These are phyloP conservation scores for Harringtonia lauricola DNA, from an alignment of 2,329 filamentous ascomycete genomes.

Conservation along the genomic window DNA sequence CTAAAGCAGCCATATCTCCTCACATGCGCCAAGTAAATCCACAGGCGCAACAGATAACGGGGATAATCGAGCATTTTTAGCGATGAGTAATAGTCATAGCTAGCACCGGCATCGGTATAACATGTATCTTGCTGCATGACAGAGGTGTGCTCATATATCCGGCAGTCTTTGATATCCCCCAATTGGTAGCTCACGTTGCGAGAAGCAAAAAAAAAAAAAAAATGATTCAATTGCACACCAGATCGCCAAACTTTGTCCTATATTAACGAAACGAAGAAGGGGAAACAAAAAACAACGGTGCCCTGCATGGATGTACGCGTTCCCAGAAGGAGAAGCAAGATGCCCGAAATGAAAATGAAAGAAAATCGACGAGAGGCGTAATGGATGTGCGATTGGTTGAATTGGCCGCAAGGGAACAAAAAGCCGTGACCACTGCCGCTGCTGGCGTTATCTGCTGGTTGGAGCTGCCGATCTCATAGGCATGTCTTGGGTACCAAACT, in stretches of 20 bases:
- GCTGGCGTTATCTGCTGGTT: too few relatives aligned
- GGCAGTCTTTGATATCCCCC: too few relatives aligned
- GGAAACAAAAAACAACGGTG: conserved; percentile 6
- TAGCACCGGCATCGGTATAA: too few relatives aligned
- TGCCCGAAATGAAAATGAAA: conserved; percentile 1
- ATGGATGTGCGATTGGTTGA: too few relatives aligned
- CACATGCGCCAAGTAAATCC: neutral
- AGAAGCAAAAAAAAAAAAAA: neutral
- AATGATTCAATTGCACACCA: conserved; percentile 32
- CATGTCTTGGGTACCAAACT: too few relatives aligned
- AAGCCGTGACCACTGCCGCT: too few relatives aligned
- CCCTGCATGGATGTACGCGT: neutral
- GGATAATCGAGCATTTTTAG: neutral
- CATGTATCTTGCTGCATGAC: too few relatives aligned
- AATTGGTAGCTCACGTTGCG: too few relatives aligned
- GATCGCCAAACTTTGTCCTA: conserved; percentile 37
- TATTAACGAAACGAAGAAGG: conserved; percentile 18
- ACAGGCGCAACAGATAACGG: neutral
- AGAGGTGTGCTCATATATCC: too few relatives aligned
- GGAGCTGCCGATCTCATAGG: too few relatives aligned
- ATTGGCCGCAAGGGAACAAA: too few relatives aligned
- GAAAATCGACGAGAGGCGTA: neutral
- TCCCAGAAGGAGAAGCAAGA: conserved; percentile 5
- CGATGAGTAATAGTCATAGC: too few relatives aligned
- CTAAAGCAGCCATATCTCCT: conserved; percentile 6